Evolutionary conservation across 352 stramenopile genomes (phyloP).

Genomic region (Phytophthora vignae): DNA sequence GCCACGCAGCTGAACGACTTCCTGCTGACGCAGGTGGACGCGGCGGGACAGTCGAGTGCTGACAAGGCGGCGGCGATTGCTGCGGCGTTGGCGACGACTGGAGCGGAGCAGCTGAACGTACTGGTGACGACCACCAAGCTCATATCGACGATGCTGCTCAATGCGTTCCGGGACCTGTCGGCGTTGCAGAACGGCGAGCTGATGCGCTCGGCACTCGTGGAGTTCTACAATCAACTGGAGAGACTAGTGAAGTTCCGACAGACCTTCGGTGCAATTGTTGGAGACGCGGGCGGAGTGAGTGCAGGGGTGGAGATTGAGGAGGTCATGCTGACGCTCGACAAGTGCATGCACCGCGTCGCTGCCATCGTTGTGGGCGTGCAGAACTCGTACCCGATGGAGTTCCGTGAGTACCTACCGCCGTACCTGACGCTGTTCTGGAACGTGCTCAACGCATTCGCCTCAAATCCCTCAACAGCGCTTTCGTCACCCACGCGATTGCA

Average conservation of each 20-base stretch:
- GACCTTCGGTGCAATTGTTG: slow-evolving; percentile 16
- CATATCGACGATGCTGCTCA: slow-evolving; percentile 71
- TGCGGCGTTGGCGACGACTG: slow-evolving; percentile 14
- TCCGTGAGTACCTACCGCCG: slow-evolving; percentile 75
- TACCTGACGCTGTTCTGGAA: slow-evolving; percentile 79
- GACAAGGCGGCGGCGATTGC: slow-evolving; percentile 20
- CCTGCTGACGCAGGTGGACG: slow-evolving; percentile 35
- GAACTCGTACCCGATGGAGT: slow-evolving; percentile 87
- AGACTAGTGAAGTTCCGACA: slow-evolving; percentile 61
- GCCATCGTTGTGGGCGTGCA: slow-evolving; percentile 75
- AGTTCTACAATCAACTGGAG: slow-evolving; percentile 79
- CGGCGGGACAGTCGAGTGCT: slow-evolving; percentile 3
- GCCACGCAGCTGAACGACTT: slow-evolving; percentile 45
- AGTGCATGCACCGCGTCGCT: slow-evolving; percentile 71
- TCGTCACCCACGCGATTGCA: slow-evolving; percentile 49
- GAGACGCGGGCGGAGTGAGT: background rate
- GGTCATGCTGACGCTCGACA: slow-evolving; percentile 51
- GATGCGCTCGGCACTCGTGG: slow-evolving; percentile 63
- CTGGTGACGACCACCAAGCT: slow-evolving; percentile 70
- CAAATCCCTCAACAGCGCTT: slow-evolving; percentile 1
- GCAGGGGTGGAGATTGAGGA: slow-evolving; percentile 19
- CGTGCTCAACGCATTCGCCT: slow-evolving; percentile 44
- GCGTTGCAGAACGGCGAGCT: slow-evolving; percentile 63
- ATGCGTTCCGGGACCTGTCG: slow-evolving; percentile 74
- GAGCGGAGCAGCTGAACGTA: slow-evolving; percentile 42